Conservation (phyloP, 768 basidiomycete species). For the Psilocybe cubensis region DNA sequence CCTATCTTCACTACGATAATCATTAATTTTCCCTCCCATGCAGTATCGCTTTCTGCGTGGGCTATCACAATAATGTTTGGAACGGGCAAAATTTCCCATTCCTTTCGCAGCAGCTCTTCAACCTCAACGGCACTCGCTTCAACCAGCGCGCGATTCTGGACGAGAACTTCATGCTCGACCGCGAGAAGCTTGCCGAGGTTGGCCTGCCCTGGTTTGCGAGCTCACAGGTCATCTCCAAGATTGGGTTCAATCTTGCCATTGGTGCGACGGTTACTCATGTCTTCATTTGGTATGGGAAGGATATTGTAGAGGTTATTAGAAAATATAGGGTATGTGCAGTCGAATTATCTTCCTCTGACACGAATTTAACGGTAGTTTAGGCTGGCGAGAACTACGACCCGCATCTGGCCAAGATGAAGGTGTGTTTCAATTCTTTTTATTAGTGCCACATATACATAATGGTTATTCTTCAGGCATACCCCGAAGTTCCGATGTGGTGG, state of each 20-base stretch:
- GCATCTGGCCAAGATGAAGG: slow-evolving; percentile 61
- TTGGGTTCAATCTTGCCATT: slow-evolving; percentile 40
- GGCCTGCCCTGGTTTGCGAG: slow-evolving; percentile 53
- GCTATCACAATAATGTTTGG: slow-evolving; percentile 56
- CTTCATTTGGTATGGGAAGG: slow-evolving; percentile 55
- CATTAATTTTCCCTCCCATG: background rate
- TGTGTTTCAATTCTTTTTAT: slow-evolving; percentile 7
- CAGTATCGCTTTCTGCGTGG: slow-evolving; percentile 47
- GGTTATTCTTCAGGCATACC: slow-evolving; percentile 17
- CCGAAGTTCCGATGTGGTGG: slow-evolving; percentile 55
- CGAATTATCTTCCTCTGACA: too few species aligned
- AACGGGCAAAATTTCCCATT: slow-evolving; percentile 63
- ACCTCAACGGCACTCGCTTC: slow-evolving; percentile 54
- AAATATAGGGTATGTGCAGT: slow-evolving; percentile 38
- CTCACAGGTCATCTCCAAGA: slow-evolving; percentile 45
- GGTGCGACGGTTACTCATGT: slow-evolving; percentile 56
- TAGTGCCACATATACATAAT: too few species aligned
- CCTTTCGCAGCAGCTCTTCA: slow-evolving; percentile 53
- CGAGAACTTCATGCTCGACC: slow-evolving; percentile 51
- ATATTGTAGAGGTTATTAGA: slow-evolving; percentile 44
- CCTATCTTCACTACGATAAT: slow-evolving; percentile 7
- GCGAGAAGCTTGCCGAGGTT: slow-evolving; percentile 45
- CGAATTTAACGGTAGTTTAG: slow-evolving; percentile 2
- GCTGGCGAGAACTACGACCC: slow-evolving; percentile 48
- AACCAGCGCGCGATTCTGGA: slow-evolving; percentile 58